Conservation (phyloP, 768 basidiomycete species). For the Clavaria fumosa region DNA sequence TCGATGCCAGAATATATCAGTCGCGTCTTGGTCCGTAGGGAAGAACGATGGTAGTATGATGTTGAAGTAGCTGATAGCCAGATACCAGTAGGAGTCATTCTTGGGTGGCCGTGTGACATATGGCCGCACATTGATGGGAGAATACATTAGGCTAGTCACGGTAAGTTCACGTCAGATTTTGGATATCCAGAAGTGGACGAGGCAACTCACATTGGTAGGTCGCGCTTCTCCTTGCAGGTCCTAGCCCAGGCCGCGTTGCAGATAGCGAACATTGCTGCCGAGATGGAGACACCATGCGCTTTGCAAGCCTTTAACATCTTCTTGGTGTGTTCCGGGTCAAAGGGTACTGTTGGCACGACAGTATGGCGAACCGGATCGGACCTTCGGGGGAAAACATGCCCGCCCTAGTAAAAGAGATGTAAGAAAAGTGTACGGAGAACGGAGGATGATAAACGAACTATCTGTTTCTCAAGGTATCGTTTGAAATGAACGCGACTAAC, state of each 20-base stretch:
- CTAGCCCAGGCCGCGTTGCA: constrained; percentile 63
- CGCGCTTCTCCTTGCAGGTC: constrained; percentile 26
- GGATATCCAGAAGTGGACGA: not conserved
- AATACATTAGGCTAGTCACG: constrained; percentile 58
- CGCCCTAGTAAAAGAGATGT: constrained; percentile 31
- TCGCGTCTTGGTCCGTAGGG: constrained; percentile 27
- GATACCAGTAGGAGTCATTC: constrained; percentile 62
- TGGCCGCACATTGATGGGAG: constrained; percentile 66
- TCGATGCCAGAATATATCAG: constrained; percentile 55
- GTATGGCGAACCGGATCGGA: constrained; percentile 36
- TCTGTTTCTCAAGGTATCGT: constrained; percentile 34
- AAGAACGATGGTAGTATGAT: constrained; percentile 63
- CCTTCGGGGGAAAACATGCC: constrained; percentile 51
- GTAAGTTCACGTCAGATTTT: constrained; percentile 2
- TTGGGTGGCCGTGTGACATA: constrained; percentile 29
- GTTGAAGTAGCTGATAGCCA: constrained; percentile 74
- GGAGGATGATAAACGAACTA: constrained; percentile 24
- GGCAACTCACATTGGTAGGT: constrained; percentile 35
- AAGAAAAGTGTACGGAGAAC: constrained; percentile 1
- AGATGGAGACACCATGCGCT: constrained; percentile 53
- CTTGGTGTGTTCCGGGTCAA: constrained; percentile 39
- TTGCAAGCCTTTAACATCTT: constrained; percentile 58
- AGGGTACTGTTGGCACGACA: constrained; percentile 52
- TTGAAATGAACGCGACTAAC: constrained; percentile 40
- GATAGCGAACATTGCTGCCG: constrained; percentile 58